Evolutionary conservation across 331 rosid genomes (phyloP), one percentile per base, ranked within the genome.

Genomic region (Acacia pycnantha): DNA sequence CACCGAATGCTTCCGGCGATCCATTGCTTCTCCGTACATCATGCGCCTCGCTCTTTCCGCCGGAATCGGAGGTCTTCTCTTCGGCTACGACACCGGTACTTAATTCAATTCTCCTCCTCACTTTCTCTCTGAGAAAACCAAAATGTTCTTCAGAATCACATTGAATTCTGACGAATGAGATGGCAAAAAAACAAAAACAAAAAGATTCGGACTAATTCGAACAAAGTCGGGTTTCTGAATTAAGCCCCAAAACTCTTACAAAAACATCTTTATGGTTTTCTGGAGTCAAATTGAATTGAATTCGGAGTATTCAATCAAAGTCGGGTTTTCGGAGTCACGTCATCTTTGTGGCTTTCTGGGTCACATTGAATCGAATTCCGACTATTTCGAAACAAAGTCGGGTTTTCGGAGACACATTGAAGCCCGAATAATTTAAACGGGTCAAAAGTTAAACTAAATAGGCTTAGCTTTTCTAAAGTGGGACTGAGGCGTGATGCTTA

Each of bases 1-100:
- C 73, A 67, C 84, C 16, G 96, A 90, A 77, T 90, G 95, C 64
- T 91, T 91, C 91, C 67, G 62, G 18, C 88, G 89, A 54, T 82
- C 90, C 79, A 86, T 85, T 84, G 79, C 44, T 74, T 90, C 90
- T 0, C 97, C 97, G 3, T 91, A 89, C 72, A 89, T 92, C n/a
- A 87, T 94, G 96, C 93, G 91, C 26, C 97, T 94, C 2, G 97
- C 98, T 33, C 24, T 91, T 19, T 88, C 96, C 31, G 98, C 98
- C 0, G 97, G 97, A 77, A 81, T 94, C 37, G 97, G 95, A 18
- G 98, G 98, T 51, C 94, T 94, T 21, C 87, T 94, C 15, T 94
- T 92, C 58, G 97, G 98, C 58, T 94, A 94, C 8, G 98, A 94
- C 46, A 94, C 98, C 6, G 97, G 97, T 54, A n/a, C 26, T 2